Base-by-base conservation (phyloP, 2,329 filamentous ascomycete species). In the Colletotrichum musicola region DNA sequence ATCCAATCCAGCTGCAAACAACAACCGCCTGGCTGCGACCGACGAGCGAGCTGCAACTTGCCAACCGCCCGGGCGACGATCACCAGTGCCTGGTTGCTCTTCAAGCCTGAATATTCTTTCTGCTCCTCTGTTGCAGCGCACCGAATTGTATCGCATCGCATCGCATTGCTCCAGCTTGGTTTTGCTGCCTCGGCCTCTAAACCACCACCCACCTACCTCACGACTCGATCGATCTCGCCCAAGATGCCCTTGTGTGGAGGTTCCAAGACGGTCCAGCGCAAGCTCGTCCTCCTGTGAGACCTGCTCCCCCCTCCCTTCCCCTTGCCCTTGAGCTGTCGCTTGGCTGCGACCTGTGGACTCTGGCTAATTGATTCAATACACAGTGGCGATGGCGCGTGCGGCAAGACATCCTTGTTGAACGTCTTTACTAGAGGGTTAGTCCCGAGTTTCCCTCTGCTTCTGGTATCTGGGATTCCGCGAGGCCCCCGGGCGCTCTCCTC, bases 361-460 rank as follows among this genome's bases (percentile, higher is more conserved):
- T 68, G 56, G 51, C 64, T 62, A 50, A 71, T 50, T 49, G 51
- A 47, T 46, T 44, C 61, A 22, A 59, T 51, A 61, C 44, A 18
- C 49, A 97, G 94, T 78, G 95, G 95, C 76, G 95, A 98, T 80
- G 95, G 95, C 86, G 95, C 95, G 75, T 97, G 93, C 81, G 95
- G 95, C 78, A 99, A 99, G 87, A 99, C 96, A 63, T 98, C 95
- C 72, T 83, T 98, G 77, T 84, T 99, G 76, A 99, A 99, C 80
- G 96, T 99, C 80, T 99, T 99, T 83, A 99, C 96, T 74, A 90
- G 95, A 92, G 95, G 95, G 92, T 97, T 84, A 75, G 89, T 84
- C 42, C 30, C 40, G 54, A 7, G 27, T 9, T 18, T 61, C 9
- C 16, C 30, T 35, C 12, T 35, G 30, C 30, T 35, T 35, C 30